Conservation (phyloP, 2,329 filamentous ascomycete species). For the Arthrinium phaeospermum region DNA sequence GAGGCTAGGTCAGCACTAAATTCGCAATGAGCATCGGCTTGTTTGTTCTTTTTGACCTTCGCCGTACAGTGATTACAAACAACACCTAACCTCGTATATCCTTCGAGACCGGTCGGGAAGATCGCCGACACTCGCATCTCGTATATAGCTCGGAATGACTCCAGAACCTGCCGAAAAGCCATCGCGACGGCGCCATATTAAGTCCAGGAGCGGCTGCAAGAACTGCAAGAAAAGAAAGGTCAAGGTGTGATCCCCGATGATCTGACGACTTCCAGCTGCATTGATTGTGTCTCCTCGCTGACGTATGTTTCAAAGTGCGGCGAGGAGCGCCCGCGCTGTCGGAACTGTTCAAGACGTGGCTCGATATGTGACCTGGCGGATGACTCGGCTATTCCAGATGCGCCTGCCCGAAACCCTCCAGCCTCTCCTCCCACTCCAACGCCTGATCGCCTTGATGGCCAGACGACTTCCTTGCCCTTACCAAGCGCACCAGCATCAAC, state of each 20-base stretch:
- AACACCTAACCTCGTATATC: not conserved
- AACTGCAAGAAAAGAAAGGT: conserved; percentile 29
- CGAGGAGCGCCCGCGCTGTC: not conserved
- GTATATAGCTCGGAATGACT: conserved; percentile 1
- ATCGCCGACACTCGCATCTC: not conserved
- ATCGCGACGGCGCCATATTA: conserved; percentile 11
- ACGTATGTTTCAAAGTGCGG: not conserved
- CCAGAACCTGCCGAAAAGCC: not conserved
- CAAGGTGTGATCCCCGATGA: not conserved
- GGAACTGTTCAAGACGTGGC: not conserved
- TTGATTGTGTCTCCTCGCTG: not conserved
- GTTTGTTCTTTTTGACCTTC: not conserved
- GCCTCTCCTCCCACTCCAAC: not conserved
- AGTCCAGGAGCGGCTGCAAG: conserved; percentile 23
- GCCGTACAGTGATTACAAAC: no score
- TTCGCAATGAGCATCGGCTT: not conserved
- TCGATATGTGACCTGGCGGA: not conserved
- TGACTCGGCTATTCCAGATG: not conserved
- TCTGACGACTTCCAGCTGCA: not conserved
- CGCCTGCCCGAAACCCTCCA: not conserved
- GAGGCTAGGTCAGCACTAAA: not conserved
- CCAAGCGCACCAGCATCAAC: not conserved
- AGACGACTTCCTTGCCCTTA: not conserved
- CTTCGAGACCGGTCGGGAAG: not conserved
- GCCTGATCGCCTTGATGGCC: not conserved